Evolutionary conservation across 2,329 filamentous ascomycete genomes (phyloP), one percentile per base, ranked within the genome.

Genomic region (Emergomyces orientalis): DNA sequence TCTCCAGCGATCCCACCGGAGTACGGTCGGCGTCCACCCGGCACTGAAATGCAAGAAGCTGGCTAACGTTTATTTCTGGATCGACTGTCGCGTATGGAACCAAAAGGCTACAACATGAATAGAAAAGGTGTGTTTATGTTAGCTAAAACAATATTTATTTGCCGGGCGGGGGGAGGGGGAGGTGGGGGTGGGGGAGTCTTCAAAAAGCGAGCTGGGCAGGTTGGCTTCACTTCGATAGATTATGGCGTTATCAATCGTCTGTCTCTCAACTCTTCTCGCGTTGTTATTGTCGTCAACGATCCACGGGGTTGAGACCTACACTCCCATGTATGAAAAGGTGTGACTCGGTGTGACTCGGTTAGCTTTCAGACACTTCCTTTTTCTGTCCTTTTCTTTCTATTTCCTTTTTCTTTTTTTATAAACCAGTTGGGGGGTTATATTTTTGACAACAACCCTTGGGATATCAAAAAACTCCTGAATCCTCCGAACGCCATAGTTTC

Each of bases 281-380:
- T 47, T 8, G n/a, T 41, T 41, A 27, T 34, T n/a, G 37, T 17
- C 7, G 58, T 60, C 45, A 6, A 60, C 58, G 22, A 60, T 49
- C 58, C 58, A 60, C 13, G 58, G 34, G 27, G 22, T 60, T 32
- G 58, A 60, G 39, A 47, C 39, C 58, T 60, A 45, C n/a, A 49
- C 25, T n/a, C n/a, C n/a, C n/a, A n/a, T n/a, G n/a, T n/a, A n/a
- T n/a, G n/a, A n/a, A n/a, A n/a, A n/a, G n/a, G n/a, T n/a, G n/a
- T n/a, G n/a, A n/a, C n/a, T n/a, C n/a, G n/a, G n/a, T n/a, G n/a
- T n/a, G n/a, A n/a, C n/a, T 43, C 34, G 34, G 37, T 45, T 60
- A 49, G 25, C 11, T 32, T 34, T 25, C 2, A 13, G 43, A 47
- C 25, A 13, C 1, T 25, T 2, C n/a, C 43, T 17, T 25, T 47